Conservation (phyloP, 2,329 filamentous ascomycete genomes). For the Fusarium sp. region DNA sequence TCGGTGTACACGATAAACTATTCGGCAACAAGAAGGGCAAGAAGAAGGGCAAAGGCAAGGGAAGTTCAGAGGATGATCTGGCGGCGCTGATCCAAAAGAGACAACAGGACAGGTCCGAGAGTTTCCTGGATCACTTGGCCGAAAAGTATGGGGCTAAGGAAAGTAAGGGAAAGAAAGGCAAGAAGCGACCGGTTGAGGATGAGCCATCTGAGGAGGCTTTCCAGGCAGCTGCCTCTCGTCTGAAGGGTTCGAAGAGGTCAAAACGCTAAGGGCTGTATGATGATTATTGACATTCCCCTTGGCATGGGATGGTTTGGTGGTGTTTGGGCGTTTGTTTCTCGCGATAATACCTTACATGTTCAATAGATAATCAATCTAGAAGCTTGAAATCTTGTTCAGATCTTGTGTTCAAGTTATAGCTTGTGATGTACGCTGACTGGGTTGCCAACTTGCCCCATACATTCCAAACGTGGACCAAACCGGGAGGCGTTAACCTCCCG, state of each 20-base stretch:
- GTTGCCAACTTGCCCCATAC: background rate
- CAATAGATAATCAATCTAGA: background rate
- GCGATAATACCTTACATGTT: background rate
- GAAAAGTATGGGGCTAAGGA: conserved; percentile 74
- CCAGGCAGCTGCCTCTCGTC: conserved; percentile 64
- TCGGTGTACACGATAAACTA: conserved; percentile 78
- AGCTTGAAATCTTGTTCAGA: background rate
- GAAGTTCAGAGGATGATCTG: conserved; percentile 64
- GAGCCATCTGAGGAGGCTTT: conserved; percentile 72
- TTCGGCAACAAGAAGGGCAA: conserved; percentile 65
- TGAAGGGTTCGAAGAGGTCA: conserved; percentile 50
- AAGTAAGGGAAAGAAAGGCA: conserved; percentile 62
- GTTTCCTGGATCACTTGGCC: conserved; percentile 78
- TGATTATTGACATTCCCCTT: background rate
- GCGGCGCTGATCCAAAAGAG: conserved; percentile 80
- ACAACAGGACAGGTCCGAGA: conserved; percentile 68
- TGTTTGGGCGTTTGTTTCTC: conserved; percentile 12
- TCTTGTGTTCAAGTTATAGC: background rate
- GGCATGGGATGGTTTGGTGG: conserved; percentile 2
- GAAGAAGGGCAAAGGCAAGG: conserved; percentile 54
- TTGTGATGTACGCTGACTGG: background rate
- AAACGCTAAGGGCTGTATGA: conserved; percentile 22
- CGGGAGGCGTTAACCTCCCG: background rate
- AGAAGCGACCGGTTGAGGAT: conserved; percentile 68
- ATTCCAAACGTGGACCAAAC: background rate